These are phyloP conservation scores for Trichoderma parareesei DNA, from an alignment of 495 filamentous ascomycete species.

Conservation along the genomic window DNA sequence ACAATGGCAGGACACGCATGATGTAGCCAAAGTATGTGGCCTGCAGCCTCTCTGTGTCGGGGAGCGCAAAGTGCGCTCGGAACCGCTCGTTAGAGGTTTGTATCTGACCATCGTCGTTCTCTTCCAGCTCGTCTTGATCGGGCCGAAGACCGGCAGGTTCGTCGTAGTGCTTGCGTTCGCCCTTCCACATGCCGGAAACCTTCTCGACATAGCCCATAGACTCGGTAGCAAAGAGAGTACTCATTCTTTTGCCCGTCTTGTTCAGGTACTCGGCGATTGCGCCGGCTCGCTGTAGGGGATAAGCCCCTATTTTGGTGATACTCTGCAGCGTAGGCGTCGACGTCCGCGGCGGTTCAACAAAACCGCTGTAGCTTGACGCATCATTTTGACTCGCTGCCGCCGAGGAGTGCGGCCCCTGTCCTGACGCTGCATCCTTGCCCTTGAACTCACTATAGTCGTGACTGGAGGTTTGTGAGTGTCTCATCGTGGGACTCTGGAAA, in stretches of 20 bases:
- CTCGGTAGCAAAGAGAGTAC: constrained; percentile 76
- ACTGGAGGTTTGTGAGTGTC: constrained; percentile 31
- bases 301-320: constrained; percentile 63
- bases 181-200: constrained; percentile 95
- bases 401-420: neutral
- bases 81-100: constrained; percentile 65
- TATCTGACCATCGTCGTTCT: constrained; percentile 56
- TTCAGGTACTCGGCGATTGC: constrained; percentile 78
- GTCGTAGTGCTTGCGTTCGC: constrained; percentile 80
- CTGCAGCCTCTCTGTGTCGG: constrained; percentile 73
- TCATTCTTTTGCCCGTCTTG: constrained; percentile 67
- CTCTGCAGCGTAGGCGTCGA: constrained; percentile 59
- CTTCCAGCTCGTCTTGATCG: constrained; percentile 48
- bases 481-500: constrained; percentile 77
- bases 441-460: constrained; percentile 13
- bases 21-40: constrained; percentile 87
- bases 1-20: constrained; percentile 81
- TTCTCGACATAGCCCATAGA: constrained; percentile 98
- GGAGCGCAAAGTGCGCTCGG: constrained; percentile 81
- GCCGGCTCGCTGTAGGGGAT: constrained; percentile 79
- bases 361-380: constrained; percentile 16
- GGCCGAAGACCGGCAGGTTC: constrained; percentile 61
- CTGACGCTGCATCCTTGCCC: neutral
- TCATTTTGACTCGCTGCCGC: constrained; percentile 30
- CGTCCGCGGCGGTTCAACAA: neutral